Conservation (phyloP, 2,329 filamentous ascomycete species). For the Lojkania enalia region DNA sequence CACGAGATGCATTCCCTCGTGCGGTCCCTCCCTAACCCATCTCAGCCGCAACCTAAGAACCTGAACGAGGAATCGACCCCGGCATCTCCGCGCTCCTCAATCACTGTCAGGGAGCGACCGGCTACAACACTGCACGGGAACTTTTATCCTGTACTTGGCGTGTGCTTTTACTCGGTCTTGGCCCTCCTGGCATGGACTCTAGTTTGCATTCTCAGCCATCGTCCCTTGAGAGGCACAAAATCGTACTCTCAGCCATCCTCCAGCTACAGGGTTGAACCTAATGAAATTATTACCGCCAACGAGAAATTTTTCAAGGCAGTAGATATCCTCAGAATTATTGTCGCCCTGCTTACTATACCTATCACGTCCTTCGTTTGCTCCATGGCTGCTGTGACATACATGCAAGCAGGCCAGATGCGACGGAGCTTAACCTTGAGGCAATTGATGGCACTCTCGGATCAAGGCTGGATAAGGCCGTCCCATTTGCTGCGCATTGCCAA, state of each 20-base stretch:
- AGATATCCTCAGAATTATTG: conserved; percentile 10
- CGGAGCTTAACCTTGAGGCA: conserved; percentile 12
- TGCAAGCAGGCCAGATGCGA: conserved; percentile 11
- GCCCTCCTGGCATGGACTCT: conserved; percentile 5
- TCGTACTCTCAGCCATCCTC: not conserved
- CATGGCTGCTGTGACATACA: conserved; percentile 16
- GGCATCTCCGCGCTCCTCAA: conserved; percentile 7
- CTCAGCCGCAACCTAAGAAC: not conserved
- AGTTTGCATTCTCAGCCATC: conserved; percentile 1
- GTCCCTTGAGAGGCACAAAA: conserved; percentile 2
- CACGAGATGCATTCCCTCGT: not conserved
- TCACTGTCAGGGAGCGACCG: conserved; percentile 3
- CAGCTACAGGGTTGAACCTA: not conserved
- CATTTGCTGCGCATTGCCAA: too few relatives aligned
- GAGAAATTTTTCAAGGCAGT: conserved; percentile 11
- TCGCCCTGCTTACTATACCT: conserved; percentile 15
- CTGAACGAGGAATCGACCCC: not conserved
- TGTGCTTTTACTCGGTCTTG: conserved; percentile 3
- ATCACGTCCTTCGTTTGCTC: conserved; percentile 16
- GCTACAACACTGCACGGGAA: not conserved
- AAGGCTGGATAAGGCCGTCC: conserved; percentile 14
- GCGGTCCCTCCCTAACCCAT: not conserved
- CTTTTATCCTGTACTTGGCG: conserved; percentile 1
- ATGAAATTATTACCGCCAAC: conserved; percentile 1
- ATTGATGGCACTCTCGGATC: conserved; percentile 15